Conservation (phyloP, 352 stramenopile species). For the Phytopythium aichiense region DNA sequence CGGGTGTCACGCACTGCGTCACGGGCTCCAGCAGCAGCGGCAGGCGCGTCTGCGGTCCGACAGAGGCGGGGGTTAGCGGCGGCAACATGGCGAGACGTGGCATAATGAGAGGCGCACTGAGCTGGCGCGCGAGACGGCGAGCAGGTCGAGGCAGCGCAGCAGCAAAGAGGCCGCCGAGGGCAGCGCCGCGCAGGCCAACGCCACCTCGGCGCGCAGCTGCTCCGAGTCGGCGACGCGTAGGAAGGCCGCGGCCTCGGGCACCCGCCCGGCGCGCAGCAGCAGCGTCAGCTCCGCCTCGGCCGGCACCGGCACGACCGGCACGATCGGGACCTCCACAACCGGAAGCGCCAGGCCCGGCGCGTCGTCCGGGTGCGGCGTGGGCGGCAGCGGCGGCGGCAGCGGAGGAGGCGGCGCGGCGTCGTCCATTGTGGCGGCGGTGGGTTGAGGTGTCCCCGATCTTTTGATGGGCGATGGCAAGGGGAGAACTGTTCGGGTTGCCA, state of each 20-base stretch:
- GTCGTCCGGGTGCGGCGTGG: slow-evolving; percentile 7
- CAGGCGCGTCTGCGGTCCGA: slow-evolving; percentile 1
- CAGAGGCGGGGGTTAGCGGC: not conserved
- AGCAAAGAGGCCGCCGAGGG: slow-evolving; percentile 28
- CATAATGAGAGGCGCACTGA: not conserved
- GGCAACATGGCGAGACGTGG: not conserved
- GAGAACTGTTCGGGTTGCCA: no score
- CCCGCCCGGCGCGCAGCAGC: slow-evolving; percentile 25
- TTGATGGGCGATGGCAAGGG: no score
- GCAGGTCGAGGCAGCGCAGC: slow-evolving; percentile 32
- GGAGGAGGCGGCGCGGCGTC: not conserved
- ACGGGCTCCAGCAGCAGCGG: slow-evolving; percentile 9
- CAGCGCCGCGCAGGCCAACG: slow-evolving; percentile 26
- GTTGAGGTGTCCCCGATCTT: no score
- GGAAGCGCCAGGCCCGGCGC: not conserved
- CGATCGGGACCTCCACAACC: no score
- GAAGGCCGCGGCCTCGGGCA: slow-evolving; percentile 21
- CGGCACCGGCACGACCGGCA: no score
- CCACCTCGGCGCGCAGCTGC: slow-evolving; percentile 26
- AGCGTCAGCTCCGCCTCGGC: slow-evolving; percentile 15
- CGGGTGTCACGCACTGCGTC: slow-evolving; percentile 18
- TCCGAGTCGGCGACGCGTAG: slow-evolving; percentile 33
- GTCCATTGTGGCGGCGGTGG: not conserved
- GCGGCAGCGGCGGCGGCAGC: not conserved
- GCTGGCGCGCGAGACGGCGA: slow-evolving; percentile 2